Base-by-base conservation (phyloP, 768 basidiomycete species). In the Lactarius hengduanensis region DNA sequence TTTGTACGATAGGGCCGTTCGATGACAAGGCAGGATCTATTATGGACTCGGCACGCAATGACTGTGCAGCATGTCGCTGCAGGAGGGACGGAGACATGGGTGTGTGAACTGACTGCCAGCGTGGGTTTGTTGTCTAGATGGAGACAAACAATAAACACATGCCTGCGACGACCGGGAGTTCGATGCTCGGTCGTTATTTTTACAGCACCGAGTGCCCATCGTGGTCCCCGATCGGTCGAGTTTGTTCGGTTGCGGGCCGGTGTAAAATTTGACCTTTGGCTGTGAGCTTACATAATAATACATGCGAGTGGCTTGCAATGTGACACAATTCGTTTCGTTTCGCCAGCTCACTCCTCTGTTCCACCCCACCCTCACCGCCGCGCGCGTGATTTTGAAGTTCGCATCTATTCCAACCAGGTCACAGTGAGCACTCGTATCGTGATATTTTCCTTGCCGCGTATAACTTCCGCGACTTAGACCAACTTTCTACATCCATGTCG, bases 401-500 rank as follows among this genome's bases (percentile, higher is more conserved):
- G 4, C 22, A 9, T 36, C 18, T 32, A 7, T 54, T 30, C n/a
- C 61, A 54, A 3, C 47, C 22, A 16, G 43, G 18, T 54, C 28
- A n/a, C n/a, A 13, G 67, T 68, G 64, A 68, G 67, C 40, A 11
- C 22, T n/a, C 30, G 26, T 58, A 8, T 62, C 10, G 13, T 36
- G 32, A 28, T 53, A 22, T 36, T 11, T 54, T 0, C 15, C 4
- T 30, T 6, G 38, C 11, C 18, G 50, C 3, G 22, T 58, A 28
- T 66, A 34, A 66, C 20, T 13, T 38, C 11, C 16, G 38, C 34
- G 22, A 62, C 50, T 61, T 47, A 59, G 61, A 18, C 59, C 36
- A 38, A 54, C 38, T 34, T 22, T 57, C 22, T 22, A 32, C 30
- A 9, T 7, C 57, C 32, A 80, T 80, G 78, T 76, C 80, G 28